Evolutionary conservation across 2,329 filamentous ascomycete species (phyloP).

Genomic region (Sporothrix luriei): DNA sequence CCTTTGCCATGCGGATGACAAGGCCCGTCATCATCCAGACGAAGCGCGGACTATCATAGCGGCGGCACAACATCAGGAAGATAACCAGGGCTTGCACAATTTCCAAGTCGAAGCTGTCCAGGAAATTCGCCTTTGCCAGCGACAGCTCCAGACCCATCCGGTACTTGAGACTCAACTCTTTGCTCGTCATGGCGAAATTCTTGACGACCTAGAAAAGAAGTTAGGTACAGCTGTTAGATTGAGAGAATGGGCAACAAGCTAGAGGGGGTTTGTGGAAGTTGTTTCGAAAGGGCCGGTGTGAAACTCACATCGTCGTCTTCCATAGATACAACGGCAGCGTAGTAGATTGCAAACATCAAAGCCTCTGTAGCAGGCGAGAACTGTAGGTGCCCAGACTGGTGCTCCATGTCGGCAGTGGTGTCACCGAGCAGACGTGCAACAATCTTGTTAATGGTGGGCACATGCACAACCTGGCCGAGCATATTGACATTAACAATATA

Average conservation of each 20-base stretch:
- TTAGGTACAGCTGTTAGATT: neutral
- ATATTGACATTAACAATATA: conserved; percentile 56
- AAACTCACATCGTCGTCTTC: conserved; percentile 57
- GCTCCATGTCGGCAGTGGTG: conserved; percentile 25
- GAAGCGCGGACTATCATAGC: conserved; percentile 55
- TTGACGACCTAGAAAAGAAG: conserved; percentile 35
- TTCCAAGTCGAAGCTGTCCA: conserved; percentile 59
- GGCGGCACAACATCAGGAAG: conserved; percentile 55
- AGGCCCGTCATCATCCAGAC: conserved; percentile 64
- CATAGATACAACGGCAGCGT: conserved; percentile 58
- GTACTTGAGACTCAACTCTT: conserved; percentile 51
- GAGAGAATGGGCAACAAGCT: neutral
- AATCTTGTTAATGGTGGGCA: conserved; percentile 48
- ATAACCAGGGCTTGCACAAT: conserved; percentile 62
- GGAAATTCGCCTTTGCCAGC: conserved; percentile 59
- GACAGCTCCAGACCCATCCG: conserved; percentile 60
- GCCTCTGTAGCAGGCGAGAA: conserved; percentile 53
- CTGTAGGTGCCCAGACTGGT: conserved; percentile 15
- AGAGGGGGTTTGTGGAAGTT: no score
- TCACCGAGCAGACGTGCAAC: conserved; percentile 39
- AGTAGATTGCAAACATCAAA: conserved; percentile 61
- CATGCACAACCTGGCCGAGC: conserved; percentile 50
- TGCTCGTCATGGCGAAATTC: conserved; percentile 51
- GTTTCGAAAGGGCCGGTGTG: no score
- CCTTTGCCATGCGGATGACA: conserved; percentile 60